These are phyloP conservation scores for Blastocystis sp. DNA, from an alignment of 352 stramenopile species.

Conservation along the genomic window DNA sequence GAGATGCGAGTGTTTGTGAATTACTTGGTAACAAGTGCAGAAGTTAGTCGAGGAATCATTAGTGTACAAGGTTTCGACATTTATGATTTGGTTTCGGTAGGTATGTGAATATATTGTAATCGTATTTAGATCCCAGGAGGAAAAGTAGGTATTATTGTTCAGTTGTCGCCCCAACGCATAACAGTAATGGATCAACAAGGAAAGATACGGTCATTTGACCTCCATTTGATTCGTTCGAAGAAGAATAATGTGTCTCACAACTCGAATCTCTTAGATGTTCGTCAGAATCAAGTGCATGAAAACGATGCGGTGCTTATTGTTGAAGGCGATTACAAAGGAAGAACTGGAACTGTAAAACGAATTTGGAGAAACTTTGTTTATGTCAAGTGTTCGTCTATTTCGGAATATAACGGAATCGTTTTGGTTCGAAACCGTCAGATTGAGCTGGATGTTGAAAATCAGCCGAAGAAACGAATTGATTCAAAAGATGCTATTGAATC, in stretches of 20 bases:
- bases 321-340: constrained; percentile 45
- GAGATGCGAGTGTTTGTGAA: constrained; percentile 56
- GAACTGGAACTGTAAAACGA: constrained; percentile 4
- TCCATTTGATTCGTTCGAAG: constrained; percentile 32
- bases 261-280: background rate
- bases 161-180: background rate
- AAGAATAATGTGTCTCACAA: background rate
- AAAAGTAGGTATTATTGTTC: constrained; percentile 48
- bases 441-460: constrained; percentile 5
- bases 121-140: background rate
- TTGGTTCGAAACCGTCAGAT: constrained; percentile 47
- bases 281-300: constrained; percentile 29
- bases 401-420: constrained; percentile 28
- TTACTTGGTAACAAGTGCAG: background rate
- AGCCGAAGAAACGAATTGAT: constrained; percentile 32
- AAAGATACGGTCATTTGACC: constrained; percentile 24
- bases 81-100: constrained; percentile 23
- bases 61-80: constrained; percentile 49
- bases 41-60: background rate
- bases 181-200: constrained; percentile 26
- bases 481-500: constrained; percentile 19
- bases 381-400: background rate
- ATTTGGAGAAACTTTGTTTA: constrained; percentile 45
- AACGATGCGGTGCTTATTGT: constrained; percentile 19
- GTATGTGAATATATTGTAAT: background rate